These are phyloP conservation scores for Botrytis sinoallii DNA, from an alignment of 2,329 filamentous ascomycete genomes.

Conservation along the genomic window DNA sequence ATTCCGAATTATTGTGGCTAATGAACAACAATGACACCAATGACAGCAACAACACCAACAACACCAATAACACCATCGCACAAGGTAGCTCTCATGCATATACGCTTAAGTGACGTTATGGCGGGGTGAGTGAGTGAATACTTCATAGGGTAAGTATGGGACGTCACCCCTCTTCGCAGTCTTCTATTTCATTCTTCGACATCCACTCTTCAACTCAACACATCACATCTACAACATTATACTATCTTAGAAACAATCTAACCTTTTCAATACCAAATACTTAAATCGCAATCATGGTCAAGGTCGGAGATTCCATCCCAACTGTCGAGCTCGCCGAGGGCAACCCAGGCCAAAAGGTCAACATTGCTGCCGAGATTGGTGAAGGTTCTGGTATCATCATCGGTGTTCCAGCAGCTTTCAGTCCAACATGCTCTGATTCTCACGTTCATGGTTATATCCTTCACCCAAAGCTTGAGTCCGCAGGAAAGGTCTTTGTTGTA, in stretches of 20 bases:
- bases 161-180: background rate
- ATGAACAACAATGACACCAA: background rate
- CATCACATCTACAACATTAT: background rate
- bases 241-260: background rate
- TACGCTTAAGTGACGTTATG: slow-evolving; percentile 2
- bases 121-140: background rate
- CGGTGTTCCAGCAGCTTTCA: slow-evolving; percentile 78
- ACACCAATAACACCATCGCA: background rate
- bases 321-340: slow-evolving; percentile 73
- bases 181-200: background rate
- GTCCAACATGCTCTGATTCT: slow-evolving; percentile 60
- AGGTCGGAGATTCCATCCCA: slow-evolving; percentile 77
- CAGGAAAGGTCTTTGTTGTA: slow-evolving; percentile 83
- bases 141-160: background rate
- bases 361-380: slow-evolving; percentile 68
- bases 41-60: background rate
- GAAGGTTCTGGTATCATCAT: slow-evolving; percentile 76
- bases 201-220: background rate
- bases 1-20: background rate
- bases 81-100: background rate
- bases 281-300: slow-evolving; percentile 44
- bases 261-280: background rate
- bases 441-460: slow-evolving; percentile 87
- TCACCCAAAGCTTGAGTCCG: slow-evolving; percentile 71
- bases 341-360: slow-evolving; percentile 86